Percentiles rank a stretch among this genome's conserved stretches.
These are phyloP conservation scores for Candida endomychidarum DNA, from an alignment of 805 yeast species.

Conservation along the genomic window DNA sequence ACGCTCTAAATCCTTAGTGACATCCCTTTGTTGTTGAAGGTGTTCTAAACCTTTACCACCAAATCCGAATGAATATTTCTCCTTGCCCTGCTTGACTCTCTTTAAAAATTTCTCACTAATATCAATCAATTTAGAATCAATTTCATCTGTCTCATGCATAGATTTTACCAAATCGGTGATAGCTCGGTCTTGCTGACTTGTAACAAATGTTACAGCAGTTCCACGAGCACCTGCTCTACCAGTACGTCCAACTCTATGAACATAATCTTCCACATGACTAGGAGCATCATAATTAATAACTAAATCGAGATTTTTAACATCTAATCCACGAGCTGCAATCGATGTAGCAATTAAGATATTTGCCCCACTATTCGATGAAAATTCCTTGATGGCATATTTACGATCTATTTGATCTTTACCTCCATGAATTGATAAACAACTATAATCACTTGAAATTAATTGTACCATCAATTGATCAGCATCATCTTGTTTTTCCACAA, in stretches of 20 bases:
- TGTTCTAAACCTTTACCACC: conserved; percentile 74
- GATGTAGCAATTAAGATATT: conserved; percentile 86
- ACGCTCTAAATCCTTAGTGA: conserved; percentile 48
- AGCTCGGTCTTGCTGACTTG: conserved; percentile 57
- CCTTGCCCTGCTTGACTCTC: conserved; percentile 66
- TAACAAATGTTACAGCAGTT: conserved; percentile 57
- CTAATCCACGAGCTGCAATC: conserved; percentile 91
- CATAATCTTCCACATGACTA: conserved; percentile 89
- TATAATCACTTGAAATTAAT: conserved; percentile 52
- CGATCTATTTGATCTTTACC: conserved; percentile 88
- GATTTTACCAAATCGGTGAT: conserved; percentile 73
- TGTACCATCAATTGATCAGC: conserved; percentile 71
- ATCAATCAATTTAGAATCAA: conserved; percentile 49
- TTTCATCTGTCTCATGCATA: conserved; percentile 45
- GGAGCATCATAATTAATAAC: conserved; percentile 79
- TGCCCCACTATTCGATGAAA: conserved; percentile 51
- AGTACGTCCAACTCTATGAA: conserved; percentile 94
- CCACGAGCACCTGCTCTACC: conserved; percentile 89
- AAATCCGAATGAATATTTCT: conserved; percentile 70
- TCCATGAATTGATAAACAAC: conserved; percentile 79
- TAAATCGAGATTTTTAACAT: conserved; percentile 79
- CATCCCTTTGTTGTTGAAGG: conserved; percentile 22
- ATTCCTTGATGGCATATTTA: conserved; percentile 68
- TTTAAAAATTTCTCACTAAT: conserved; percentile 57
- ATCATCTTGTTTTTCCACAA: conserved; percentile 83